A percentile compares a stretch with the other conserved stretches of the same genome.
phyloP scores from a whole-genome alignment of 202 grass and related monocot species.

The Panicum virgatum region DNA sequence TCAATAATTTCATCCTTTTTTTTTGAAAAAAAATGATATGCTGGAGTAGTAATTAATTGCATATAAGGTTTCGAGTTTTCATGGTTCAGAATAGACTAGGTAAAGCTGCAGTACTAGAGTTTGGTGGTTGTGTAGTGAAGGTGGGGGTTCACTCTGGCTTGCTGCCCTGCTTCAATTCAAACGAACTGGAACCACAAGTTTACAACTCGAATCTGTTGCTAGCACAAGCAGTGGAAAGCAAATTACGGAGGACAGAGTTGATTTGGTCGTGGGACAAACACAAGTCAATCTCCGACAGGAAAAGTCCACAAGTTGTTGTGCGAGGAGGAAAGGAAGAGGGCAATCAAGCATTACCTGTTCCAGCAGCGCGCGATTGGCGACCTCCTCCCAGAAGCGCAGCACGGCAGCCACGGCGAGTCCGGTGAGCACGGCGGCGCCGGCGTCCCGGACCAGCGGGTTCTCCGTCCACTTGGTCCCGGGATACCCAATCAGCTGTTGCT shows the following conservation, averaged over 20 bases:
- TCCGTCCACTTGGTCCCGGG: background rate
- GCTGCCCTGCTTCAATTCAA: background rate
- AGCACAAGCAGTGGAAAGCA: too few species aligned
- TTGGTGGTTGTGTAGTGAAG: background rate
- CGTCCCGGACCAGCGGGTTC: slow-evolving; percentile 40
- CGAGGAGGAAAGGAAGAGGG: background rate
- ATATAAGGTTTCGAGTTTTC: background rate
- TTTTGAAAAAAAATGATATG: too few species aligned
- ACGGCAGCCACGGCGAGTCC: slow-evolving; percentile 17
- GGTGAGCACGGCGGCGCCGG: slow-evolving; percentile 43
- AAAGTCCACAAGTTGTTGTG: background rate
- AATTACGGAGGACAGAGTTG: background rate
- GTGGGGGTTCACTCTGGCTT: background rate
- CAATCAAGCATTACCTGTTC: slow-evolving; percentile 38
- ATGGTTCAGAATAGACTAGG: background rate
- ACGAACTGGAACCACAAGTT: background rate
- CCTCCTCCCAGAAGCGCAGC: slow-evolving; percentile 67
- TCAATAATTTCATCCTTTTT: background rate
- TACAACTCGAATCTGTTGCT: too few species aligned
- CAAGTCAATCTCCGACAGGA: background rate
- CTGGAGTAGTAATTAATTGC: too few species aligned
- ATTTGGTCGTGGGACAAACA: background rate
- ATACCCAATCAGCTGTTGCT: background rate
- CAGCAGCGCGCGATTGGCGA: slow-evolving; percentile 63
- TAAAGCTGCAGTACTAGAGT: background rate